Conservation (phyloP, 129 eudicot species). For the Lonicera japonica region DNA sequence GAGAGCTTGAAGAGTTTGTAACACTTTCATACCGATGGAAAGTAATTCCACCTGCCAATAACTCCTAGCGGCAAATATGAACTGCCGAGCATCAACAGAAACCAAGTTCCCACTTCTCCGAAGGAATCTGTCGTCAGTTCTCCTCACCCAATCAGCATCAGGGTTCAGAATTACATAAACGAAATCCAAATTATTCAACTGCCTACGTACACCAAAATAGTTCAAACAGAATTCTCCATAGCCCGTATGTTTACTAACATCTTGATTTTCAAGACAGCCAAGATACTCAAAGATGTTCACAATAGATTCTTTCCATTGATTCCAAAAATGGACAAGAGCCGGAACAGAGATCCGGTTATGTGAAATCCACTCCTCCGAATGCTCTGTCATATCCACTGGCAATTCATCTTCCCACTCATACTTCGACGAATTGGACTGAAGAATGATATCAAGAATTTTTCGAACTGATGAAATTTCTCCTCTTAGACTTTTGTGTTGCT, state of each 20-base stretch:
- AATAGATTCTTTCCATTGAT: slow-evolving; percentile 32
- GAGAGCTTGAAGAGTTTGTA: slow-evolving; percentile 38
- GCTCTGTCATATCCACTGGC: slow-evolving; percentile 5
- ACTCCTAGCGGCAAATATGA: slow-evolving; percentile 28
- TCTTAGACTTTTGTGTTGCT: slow-evolving; percentile 17
- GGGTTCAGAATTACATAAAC: slow-evolving; percentile 31
- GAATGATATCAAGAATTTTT: slow-evolving; percentile 45
- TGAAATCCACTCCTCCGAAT: slow-evolving; percentile 23
- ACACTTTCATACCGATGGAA: slow-evolving; percentile 37
- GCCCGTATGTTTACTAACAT: slow-evolving; percentile 6
- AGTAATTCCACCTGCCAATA: slow-evolving; percentile 48
- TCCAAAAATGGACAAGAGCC: slow-evolving; percentile 52
- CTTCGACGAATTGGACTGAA: slow-evolving; percentile 19
- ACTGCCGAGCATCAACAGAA: slow-evolving; percentile 28
- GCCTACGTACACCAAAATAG: slow-evolving; percentile 56
- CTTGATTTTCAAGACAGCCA: slow-evolving; percentile 20
- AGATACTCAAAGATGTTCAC: slow-evolving; percentile 30
- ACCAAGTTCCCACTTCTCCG: slow-evolving; percentile 16
- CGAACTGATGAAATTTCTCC: slow-evolving; percentile 33
- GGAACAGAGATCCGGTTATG: slow-evolving; percentile 34
- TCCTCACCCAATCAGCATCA: slow-evolving; percentile 54
- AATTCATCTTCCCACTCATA: slow-evolving; percentile 45
- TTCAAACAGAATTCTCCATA: slow-evolving; percentile 37
- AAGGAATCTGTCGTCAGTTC: slow-evolving; percentile 26
- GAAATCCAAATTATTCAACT: neutral